Base-by-base conservation (phyloP, 139 green algal genomes). In the Closterium sp. region DNA sequence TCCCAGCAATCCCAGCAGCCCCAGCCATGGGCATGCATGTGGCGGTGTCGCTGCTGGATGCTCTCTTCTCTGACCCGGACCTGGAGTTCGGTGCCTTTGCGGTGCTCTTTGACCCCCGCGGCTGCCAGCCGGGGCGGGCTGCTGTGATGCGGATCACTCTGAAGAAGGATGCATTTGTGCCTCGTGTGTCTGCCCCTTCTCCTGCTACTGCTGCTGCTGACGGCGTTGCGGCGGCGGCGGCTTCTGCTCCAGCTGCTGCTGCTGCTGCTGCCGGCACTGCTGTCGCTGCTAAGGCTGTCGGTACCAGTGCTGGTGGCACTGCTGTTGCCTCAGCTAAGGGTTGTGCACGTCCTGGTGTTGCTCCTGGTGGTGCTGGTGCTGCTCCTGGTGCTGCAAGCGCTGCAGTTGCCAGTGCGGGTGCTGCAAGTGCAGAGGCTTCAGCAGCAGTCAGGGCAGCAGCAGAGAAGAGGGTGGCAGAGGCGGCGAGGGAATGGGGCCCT, bases 21-120 rank as follows among this genome's bases (percentile, higher is more conserved):
- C 21, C 88, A 35, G 30, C 16, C 69, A 34, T 33, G 28, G 28
- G 69, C 69, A 33, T 91, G 66, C 88, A 89, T 64, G 9, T 36
- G 34, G 25, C 12, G 34, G 83, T 76, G 32, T 33, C 9, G 12
- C 28, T 38, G 69, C 64, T 94, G 10, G 64, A 84, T 30, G 91
- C 90, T 2, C 16, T 94, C 1, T 94, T 94, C 30, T 21, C 16
- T 1, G 23, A 34, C 6, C 88, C 91, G 19, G 91, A 94, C 81
- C 31, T 94, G 1, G 91, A 94, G 88, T 94, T 92, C 83, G 91
- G 91, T 28, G 21, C 33, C 87, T 90, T 94, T 34, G 25, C 88
- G 21, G 38, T 91, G 25, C 21, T 92, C 23, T 86, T 90, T 38
- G 91, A 94, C 88, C 91, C 91, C n/a, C 34, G 35, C 16, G 34